These are phyloP conservation scores for Paraconiothyrium brasiliense DNA, from an alignment of 2,329 filamentous ascomycete genomes.

Conservation along the genomic window DNA sequence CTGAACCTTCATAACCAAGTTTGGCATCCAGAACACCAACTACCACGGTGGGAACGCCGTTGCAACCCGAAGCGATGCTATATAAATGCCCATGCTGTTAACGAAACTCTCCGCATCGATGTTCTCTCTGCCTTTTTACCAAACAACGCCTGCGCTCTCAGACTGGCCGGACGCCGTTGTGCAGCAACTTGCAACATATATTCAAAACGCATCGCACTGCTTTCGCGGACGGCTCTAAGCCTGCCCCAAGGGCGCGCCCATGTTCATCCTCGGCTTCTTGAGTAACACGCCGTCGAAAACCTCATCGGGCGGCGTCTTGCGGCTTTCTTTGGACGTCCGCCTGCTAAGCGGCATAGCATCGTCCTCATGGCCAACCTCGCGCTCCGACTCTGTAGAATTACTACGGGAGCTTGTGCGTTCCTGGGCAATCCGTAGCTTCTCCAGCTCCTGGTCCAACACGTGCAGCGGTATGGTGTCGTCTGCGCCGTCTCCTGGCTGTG, in stretches of 20 bases:
- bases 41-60: too few relatives aligned
- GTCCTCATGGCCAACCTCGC: slow-evolving; percentile 11
- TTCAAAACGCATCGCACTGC: background rate
- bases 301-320: slow-evolving; percentile 27
- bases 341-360: slow-evolving; percentile 28
- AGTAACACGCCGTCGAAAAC: slow-evolving; percentile 45
- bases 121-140: background rate
- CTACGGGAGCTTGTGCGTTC: slow-evolving; percentile 26
- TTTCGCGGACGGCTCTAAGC: slow-evolving; percentile 20
- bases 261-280: slow-evolving; percentile 47
- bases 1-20: background rate
- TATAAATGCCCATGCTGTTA: background rate
- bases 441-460: slow-evolving; percentile 37
- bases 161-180: too few relatives aligned
- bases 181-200: background rate
- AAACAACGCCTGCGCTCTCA: background rate
- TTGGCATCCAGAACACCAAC: background rate
- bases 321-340: slow-evolving; percentile 31
- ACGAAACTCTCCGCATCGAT: background rate
- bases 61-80: background rate
- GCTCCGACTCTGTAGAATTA: slow-evolving; percentile 23
- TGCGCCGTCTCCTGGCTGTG: slow-evolving; percentile 42
- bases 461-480: slow-evolving; percentile 41
- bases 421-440: slow-evolving; percentile 36
- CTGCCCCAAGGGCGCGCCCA: slow-evolving; percentile 47